These are phyloP conservation scores for Rhodotorula babjevae DNA, from an alignment of 768 basidiomycete species.

Conservation along the genomic window DNA sequence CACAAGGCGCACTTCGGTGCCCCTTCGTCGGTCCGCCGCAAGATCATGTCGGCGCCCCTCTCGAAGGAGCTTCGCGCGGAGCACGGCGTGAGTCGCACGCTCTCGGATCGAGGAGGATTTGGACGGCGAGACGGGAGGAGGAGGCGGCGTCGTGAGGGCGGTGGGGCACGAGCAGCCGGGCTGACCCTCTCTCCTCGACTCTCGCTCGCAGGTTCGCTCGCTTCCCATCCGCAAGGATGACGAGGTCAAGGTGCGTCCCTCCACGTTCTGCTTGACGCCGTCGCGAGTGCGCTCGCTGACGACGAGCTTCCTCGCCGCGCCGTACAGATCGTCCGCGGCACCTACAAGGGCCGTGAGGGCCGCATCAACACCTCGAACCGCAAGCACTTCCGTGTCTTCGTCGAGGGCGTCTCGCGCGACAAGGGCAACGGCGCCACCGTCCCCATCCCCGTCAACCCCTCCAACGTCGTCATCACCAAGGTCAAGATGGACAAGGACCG, in stretches of 20 bases:
- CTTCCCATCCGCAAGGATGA: constrained; percentile 96
- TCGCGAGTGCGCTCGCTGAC: background rate
- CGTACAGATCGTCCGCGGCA: constrained; percentile 78
- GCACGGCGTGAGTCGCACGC: constrained; percentile 64
- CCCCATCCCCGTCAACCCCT: constrained; percentile 91
- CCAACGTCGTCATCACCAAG: constrained; percentile 88
- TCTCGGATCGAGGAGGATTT: constrained; percentile 14
- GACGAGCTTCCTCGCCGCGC: background rate
- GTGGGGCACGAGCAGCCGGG: background rate
- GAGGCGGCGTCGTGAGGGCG: background rate
- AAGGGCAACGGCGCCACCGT: constrained; percentile 93
- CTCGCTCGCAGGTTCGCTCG: constrained; percentile 65
- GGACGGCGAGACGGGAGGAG: background rate
- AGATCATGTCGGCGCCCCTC: constrained; percentile 94
- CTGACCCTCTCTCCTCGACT: background rate
- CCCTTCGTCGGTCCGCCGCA: constrained; percentile 88
- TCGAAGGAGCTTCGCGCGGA: constrained; percentile 90
- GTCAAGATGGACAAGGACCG: constrained; percentile 80
- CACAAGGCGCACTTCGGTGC: constrained; percentile 98
- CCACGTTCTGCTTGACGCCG: background rate
- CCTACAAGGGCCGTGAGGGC: constrained; percentile 98
- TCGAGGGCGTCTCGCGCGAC: constrained; percentile 95
- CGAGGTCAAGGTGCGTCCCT: constrained; percentile 58
- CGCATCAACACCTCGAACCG: constrained; percentile 59
- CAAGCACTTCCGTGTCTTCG: constrained; percentile 89